phyloP scores from a whole-genome alignment of 2,329 filamentous ascomycete genomes.

The Penicillium sp. region DNA sequence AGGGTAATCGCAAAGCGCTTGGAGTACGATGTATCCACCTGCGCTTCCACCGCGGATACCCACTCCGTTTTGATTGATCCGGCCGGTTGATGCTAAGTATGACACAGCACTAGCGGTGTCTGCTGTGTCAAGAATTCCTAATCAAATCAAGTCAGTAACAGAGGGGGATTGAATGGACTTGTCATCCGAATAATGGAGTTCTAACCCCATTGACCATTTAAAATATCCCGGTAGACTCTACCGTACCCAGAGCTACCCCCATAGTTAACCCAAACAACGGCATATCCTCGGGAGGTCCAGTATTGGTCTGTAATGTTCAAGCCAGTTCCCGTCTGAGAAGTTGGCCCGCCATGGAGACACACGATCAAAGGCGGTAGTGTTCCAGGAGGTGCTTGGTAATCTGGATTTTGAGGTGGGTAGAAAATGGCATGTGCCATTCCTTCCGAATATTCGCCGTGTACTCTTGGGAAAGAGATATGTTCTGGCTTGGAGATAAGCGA shows the following conservation, averaged over 20 bases:
- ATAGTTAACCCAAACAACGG: constrained; percentile 52
- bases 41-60: constrained; percentile 53
- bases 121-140: constrained; percentile 43
- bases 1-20: constrained; percentile 40
- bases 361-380: constrained; percentile 52
- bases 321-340: constrained; percentile 43
- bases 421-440: constrained; percentile 45
- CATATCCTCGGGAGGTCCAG: constrained; percentile 54
- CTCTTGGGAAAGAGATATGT: constrained; percentile 36
- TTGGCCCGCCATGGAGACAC: constrained; percentile 36
- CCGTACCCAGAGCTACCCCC: constrained; percentile 54
- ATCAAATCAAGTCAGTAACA: not conserved
- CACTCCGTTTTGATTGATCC: constrained; percentile 39
- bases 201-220: constrained; percentile 52
- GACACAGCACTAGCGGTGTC: constrained; percentile 50
- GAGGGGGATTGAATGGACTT: too few relatives aligned
- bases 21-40: constrained; percentile 54
- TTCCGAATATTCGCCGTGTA: constrained; percentile 21
- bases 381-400: constrained; percentile 40
- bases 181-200: not conserved
- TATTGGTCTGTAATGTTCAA: constrained; percentile 49
- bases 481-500: constrained; percentile 26
- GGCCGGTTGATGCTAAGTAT: constrained; percentile 39
- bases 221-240: constrained; percentile 47
- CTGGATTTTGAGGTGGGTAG: constrained; percentile 50